Percentiles rank a stretch among this genome's conserved stretches.
Conservation (phyloP, 2,329 filamentous ascomycete genomes). For the Talaromyces sp. region DNA sequence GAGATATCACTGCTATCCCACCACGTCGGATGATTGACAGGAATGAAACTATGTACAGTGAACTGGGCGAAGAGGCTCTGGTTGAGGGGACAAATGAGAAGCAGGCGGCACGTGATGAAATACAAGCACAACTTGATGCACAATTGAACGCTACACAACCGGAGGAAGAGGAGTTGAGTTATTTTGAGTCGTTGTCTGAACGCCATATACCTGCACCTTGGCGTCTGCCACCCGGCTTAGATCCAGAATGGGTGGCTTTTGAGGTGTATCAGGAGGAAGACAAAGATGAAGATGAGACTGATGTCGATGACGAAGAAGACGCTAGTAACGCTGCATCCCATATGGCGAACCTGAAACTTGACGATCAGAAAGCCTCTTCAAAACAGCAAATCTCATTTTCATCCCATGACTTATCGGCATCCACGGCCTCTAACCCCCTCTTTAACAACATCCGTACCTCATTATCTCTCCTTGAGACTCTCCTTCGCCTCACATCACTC, state of each 20-base stretch:
- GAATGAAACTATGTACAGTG: slow-evolving; percentile 37
- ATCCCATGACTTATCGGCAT: slow-evolving; percentile 21
- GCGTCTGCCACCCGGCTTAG: slow-evolving; percentile 69
- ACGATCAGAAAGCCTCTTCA: slow-evolving; percentile 21
- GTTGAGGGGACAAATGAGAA: slow-evolving; percentile 32
- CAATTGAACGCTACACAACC: slow-evolving; percentile 29
- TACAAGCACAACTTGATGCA: slow-evolving; percentile 38
- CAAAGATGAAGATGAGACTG: slow-evolving; percentile 50
- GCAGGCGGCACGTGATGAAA: slow-evolving; percentile 31
- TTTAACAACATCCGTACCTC: slow-evolving; percentile 60
- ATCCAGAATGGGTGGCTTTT: slow-evolving; percentile 87
- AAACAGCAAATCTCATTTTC: slow-evolving; percentile 22
- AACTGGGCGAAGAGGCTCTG: slow-evolving; percentile 25
- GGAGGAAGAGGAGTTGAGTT: slow-evolving; percentile 16
- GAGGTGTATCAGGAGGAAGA: slow-evolving; percentile 72
- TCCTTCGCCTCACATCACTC: slow-evolving; percentile 78
- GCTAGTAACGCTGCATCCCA: slow-evolving; percentile 39
- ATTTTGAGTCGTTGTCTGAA: slow-evolving; percentile 27
- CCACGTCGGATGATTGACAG: slow-evolving; percentile 57
- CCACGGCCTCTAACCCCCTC: slow-evolving; percentile 45
- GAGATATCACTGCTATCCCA: slow-evolving; percentile 62
- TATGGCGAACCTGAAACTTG: slow-evolving; percentile 48
- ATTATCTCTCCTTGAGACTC: slow-evolving; percentile 80
- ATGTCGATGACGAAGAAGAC: slow-evolving; percentile 29
- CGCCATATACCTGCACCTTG: slow-evolving; percentile 45